Percentiles rank a stretch among this genome's conserved stretches.
phyloP scores from a whole-genome alignment of 768 basidiomycete species.

The Cyclocybe cylindracea region DNA sequence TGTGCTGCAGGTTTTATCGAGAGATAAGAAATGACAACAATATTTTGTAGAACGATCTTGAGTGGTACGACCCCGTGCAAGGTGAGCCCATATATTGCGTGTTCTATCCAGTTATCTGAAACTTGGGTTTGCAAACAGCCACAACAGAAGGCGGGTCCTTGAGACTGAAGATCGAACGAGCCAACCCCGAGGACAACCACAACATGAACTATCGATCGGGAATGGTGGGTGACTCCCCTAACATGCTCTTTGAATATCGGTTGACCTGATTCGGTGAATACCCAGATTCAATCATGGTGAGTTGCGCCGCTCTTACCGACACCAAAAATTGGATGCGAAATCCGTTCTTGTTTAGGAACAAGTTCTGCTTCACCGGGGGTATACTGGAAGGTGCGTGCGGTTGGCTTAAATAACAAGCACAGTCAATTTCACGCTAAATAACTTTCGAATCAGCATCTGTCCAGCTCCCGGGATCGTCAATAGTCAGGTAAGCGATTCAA shows the following conservation, averaged over 20 bases:
- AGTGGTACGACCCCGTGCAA: constrained; percentile 76
- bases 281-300: constrained; percentile 36
- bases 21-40: background rate
- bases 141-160: constrained; percentile 73
- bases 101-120: background rate
- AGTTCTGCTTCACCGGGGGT: constrained; percentile 83
- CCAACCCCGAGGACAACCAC: constrained; percentile 48
- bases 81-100: constrained; percentile 20
- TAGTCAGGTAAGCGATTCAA: constrained; percentile 18
- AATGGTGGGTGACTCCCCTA: constrained; percentile 40
- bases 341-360: constrained; percentile 30
- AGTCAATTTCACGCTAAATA: background rate
- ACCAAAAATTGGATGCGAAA: too few species aligned
- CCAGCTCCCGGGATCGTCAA: constrained; percentile 25
- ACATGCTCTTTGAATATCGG: background rate
- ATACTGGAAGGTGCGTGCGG: constrained; percentile 47
- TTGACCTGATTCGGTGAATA: background rate
- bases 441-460: constrained; percentile 21
- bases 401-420: constrained; percentile 7
- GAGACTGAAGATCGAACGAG: constrained; percentile 63
- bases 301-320: background rate
- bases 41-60: constrained; percentile 52
- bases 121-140: constrained; percentile 27
- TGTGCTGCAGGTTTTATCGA: background rate
- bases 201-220: constrained; percentile 66